Evolutionary conservation across 176 grass and related monocot genomes (phyloP).

Genomic region (Oryza rufipogon): DNA sequence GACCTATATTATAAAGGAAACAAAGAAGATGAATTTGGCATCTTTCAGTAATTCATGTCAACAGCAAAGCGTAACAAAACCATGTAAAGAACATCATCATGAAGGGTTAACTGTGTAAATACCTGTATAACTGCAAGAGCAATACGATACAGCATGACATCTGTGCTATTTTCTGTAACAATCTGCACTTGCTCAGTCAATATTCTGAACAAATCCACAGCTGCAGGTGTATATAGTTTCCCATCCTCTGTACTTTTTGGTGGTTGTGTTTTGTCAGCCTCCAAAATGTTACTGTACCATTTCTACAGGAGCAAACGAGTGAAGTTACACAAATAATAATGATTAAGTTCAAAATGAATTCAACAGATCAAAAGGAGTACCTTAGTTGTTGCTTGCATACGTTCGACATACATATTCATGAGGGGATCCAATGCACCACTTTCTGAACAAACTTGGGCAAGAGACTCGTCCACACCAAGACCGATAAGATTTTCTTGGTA

Average conservation of each 20-base stretch:
- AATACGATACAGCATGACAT: slow-evolving; percentile 97
- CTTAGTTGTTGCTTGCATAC: slow-evolving; percentile 98
- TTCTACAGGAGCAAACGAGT: slow-evolving; percentile 70
- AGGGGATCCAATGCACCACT: slow-evolving; percentile 99
- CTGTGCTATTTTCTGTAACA: slow-evolving; percentile 97
- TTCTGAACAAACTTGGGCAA: slow-evolving; percentile 99
- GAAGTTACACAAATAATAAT: slow-evolving; percentile 29
- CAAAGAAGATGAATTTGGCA: slow-evolving; percentile 39
- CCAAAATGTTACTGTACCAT: slow-evolving; percentile 99
- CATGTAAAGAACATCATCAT: slow-evolving; percentile 18
- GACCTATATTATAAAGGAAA: slow-evolving; percentile 66
- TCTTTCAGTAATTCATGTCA: slow-evolving; percentile 5
- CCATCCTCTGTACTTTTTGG: slow-evolving; percentile 92
- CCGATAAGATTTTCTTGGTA: slow-evolving; percentile 98
- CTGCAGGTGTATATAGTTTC: slow-evolving; percentile 89
- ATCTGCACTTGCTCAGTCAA: slow-evolving; percentile 96
- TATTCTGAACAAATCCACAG: slow-evolving; percentile 98
- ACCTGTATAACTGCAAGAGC: slow-evolving; percentile 97
- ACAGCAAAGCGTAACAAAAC: slow-evolving; percentile 40
- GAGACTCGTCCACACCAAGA: slow-evolving; percentile 93
- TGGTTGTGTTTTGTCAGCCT: slow-evolving; percentile 95
- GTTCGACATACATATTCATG: slow-evolving; percentile 98
- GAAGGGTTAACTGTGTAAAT: slow-evolving; percentile 30
- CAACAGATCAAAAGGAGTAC: slow-evolving; percentile 50
- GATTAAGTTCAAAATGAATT: slow-evolving; percentile 36